Conservation (phyloP, 257 asterid species). For the Rauvolfia tetraphylla region DNA sequence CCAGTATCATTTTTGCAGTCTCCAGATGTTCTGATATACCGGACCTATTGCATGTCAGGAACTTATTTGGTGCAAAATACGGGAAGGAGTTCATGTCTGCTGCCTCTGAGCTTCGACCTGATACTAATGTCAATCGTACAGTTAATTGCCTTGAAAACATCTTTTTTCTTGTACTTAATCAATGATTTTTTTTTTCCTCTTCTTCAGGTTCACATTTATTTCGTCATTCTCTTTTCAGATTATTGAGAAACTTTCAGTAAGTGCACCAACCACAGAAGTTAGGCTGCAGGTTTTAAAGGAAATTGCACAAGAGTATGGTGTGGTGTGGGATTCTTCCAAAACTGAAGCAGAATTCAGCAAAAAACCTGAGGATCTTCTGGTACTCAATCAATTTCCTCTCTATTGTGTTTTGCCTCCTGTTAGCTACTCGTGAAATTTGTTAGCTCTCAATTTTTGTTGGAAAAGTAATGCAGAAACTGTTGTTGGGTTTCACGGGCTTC, state of each 20-base stretch:
- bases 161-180: conserved; percentile 1
- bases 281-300: conserved; percentile 71
- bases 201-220: neutral
- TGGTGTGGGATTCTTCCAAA: conserved; percentile 71
- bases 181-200: neutral
- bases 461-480: neutral
- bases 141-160: conserved; percentile 41
- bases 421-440: neutral
- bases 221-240: conserved; percentile 44
- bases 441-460: neutral
- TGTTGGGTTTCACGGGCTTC: neutral
- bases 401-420: neutral
- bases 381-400: conserved; percentile 15
- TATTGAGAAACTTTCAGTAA: conserved; percentile 77
- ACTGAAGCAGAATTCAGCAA: conserved; percentile 72
- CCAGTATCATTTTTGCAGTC: conserved; percentile 91
- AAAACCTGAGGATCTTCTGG: conserved; percentile 93
- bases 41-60: conserved; percentile 70
- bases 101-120: conserved; percentile 94
- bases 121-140: conserved; percentile 89
- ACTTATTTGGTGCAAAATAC: conserved; percentile 73
- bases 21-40: conserved; percentile 96
- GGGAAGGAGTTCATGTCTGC: conserved; percentile 93
- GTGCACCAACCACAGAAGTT: conserved; percentile 61
- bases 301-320: conserved; percentile 55